Base-by-base conservation (phyloP, 441 rosid genomes). In the Flueggea neowawraea region DNA sequence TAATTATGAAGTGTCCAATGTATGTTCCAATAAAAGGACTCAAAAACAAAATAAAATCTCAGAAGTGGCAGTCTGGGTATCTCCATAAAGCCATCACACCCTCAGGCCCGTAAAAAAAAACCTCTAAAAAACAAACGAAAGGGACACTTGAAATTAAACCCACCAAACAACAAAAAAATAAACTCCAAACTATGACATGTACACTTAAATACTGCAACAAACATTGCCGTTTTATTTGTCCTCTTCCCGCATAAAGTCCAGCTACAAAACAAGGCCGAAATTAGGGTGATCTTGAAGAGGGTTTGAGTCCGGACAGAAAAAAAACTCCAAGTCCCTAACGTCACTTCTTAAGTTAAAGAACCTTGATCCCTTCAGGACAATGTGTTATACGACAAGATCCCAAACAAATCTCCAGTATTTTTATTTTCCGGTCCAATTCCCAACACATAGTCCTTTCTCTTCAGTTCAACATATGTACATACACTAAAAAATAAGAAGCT, bases 331-430 rank as follows among this genome's bases (percentile, higher is more conserved):
- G 54, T 16, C 28, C 31, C 54, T 52, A 54, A 60, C 64, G 31
- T 75, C 69, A 54, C 48, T 11, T 65, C 61, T 33, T 12, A 22
- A 53, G 22, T 1, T 41, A 54, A 52, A 51, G 50, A 66, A 68
- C 76, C 71, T 72, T 16, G 71, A 70, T 53, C 9, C 70, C 60
- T 57, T 55, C 12, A 56, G 62, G 78, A 82, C 82, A 73, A 43
- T 7, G 41, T 53, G 36, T 31, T 31, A 71, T 17, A 41, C 36
- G 78, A 77, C 82, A 75, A 69, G 44, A 31, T 43, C 31, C 68
- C 56, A 33, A 60, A 61, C 16, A 44, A 58, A 31, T 10, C 13
- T 53, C 22, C 58, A 4, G 11, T 2, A 22, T 22, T 22, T 22
- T 22, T 22, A 22, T 22, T 22, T 22, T 22, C 28, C 55, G 41